Conservation (phyloP, 257 asterid species). For the Penstemon barbatus region DNA sequence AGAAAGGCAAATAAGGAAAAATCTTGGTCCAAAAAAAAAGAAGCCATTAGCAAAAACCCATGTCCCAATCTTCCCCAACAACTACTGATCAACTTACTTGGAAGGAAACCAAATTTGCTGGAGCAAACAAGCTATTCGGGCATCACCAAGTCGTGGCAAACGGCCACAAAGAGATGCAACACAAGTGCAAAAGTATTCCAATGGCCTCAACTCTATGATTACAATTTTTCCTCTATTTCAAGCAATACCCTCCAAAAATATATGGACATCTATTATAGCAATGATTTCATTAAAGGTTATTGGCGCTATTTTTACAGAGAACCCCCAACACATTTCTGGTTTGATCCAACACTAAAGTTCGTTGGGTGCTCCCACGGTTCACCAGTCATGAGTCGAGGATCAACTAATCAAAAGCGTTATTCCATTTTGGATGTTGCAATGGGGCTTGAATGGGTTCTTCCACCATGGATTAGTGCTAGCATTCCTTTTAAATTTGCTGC, state of each 20-base stretch:
- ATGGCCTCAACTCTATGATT: conserved; percentile 7
- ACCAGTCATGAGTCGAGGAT: not conserved
- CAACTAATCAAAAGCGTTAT: not conserved
- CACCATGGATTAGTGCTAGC: not conserved
- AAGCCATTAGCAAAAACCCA: conserved; percentile 25
- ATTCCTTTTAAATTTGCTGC: conserved; percentile 25
- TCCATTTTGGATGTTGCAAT: not conserved
- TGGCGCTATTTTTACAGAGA: not conserved
- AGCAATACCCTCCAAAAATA: not conserved
- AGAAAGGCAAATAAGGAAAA: conserved; percentile 25
- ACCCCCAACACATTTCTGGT: not conserved
- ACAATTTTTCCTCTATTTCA: not conserved
- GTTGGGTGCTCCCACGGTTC: conserved; percentile 1
- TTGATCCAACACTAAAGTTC: not conserved
- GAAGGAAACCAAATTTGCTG: conserved; percentile 16
- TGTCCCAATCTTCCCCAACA: conserved; percentile 41
- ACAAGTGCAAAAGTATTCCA: not conserved
- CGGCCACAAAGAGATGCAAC: not conserved
- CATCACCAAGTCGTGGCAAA: conserved; percentile 33
- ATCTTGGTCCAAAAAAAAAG: conserved; percentile 11
- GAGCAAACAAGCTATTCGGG: conserved; percentile 20
- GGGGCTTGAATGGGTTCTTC: not conserved
- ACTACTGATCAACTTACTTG: conserved; percentile 20
- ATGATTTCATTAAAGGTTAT: not conserved
- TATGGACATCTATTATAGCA: conserved; percentile 2